Conservation (phyloP, 768 basidiomycete species). For the Kwoniella shandongensis region DNA sequence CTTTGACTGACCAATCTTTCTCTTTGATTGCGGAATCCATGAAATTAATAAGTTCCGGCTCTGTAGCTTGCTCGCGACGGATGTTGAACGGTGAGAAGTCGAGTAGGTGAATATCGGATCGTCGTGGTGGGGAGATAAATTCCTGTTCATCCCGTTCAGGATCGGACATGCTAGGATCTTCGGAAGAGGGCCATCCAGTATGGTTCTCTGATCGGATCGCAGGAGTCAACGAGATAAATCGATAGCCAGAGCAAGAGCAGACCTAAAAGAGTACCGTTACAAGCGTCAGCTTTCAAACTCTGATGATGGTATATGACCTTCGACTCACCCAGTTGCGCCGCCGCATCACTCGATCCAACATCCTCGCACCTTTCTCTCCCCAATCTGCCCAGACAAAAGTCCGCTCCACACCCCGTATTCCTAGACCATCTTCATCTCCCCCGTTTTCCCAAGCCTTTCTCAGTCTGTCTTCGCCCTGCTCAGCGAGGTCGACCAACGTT, state of each 20-base stretch:
- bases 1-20: constrained; percentile 12
- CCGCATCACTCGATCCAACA: constrained; percentile 36
- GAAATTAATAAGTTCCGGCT: constrained; percentile 4
- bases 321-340: constrained; percentile 41
- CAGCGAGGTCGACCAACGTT: constrained; percentile 29
- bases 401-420: constrained; percentile 23
- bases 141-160: constrained; percentile 13
- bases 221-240: constrained; percentile 39
- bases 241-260: constrained; percentile 48
- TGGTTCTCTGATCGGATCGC: constrained; percentile 1
- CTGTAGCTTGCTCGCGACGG: constrained; percentile 1
- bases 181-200: constrained; percentile 1
- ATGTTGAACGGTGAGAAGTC: constrained; percentile 46
- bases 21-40: constrained; percentile 4
- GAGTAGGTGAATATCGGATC: constrained; percentile 29
- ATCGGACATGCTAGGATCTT: not conserved
- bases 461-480: constrained; percentile 33
- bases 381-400: constrained; percentile 39
- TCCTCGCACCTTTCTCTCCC: constrained; percentile 31
- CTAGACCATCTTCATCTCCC: constrained; percentile 15
- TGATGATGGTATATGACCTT: not conserved
- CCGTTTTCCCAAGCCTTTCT: constrained; percentile 12
- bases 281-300: constrained; percentile 6
- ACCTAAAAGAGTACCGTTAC: constrained; percentile 26
- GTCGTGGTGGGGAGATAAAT: constrained; percentile 15